Conservation (phyloP, 2,329 filamentous ascomycete species). For the Penicillium brasilianum region DNA sequence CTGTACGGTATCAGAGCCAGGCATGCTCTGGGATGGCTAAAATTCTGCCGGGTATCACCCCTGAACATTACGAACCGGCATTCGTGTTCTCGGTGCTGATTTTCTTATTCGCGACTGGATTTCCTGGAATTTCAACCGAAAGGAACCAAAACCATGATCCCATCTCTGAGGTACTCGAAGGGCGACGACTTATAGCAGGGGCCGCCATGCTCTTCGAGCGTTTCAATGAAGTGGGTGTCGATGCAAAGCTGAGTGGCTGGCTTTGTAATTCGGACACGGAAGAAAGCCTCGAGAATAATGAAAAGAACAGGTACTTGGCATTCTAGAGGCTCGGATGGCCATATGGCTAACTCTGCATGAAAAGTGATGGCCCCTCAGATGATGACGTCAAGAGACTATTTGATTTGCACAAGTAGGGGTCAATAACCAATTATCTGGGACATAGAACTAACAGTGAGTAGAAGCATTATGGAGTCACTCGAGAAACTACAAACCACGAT, state of each 20-base stretch:
- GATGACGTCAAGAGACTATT: conserved; percentile 19
- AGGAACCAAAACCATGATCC: conserved; percentile 31
- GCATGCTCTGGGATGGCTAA: conserved; percentile 42
- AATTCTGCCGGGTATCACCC: conserved; percentile 44
- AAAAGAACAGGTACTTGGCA: conserved; percentile 12
- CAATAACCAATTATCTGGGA: background rate
- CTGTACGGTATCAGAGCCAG: conserved; percentile 44
- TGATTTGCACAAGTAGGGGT: conserved; percentile 23
- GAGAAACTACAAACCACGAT: conserved; percentile 25
- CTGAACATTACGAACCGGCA: conserved; percentile 49
- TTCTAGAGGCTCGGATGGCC: too few species aligned
- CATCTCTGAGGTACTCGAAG: conserved; percentile 35
- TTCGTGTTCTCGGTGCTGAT: conserved; percentile 49
- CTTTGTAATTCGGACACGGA: conserved; percentile 22
- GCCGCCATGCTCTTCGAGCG: conserved; percentile 37
- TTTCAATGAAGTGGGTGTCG: conserved; percentile 28
- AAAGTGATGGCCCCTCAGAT: conserved; percentile 8
- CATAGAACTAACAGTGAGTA: conserved; percentile 9
- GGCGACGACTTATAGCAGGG: conserved; percentile 37
- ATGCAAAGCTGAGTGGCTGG: conserved; percentile 36
- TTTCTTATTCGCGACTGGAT: conserved; percentile 43
- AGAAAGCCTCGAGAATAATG: conserved; percentile 13
- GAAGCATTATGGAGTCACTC: conserved; percentile 35
- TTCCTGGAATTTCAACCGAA: conserved; percentile 36
- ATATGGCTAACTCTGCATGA: background rate